These are phyloP conservation scores for Phytophthora tentaculata DNA, from an alignment of 352 stramenopile genomes.

Conservation along the genomic window DNA sequence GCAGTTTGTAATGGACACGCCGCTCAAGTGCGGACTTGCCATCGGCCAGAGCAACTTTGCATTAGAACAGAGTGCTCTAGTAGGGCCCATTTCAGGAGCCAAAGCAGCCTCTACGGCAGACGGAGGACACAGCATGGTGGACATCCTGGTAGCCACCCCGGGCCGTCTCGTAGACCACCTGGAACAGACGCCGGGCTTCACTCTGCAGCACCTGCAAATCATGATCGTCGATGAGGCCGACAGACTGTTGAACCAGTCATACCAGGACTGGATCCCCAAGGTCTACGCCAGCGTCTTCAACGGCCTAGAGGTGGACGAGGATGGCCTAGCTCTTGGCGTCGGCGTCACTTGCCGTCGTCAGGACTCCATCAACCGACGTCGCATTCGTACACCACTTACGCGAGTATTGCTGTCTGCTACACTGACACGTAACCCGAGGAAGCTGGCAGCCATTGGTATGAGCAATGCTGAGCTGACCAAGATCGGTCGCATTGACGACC, in stretches of 20 bases:
- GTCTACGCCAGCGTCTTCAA: conserved; percentile 90
- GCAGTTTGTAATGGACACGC: conserved; percentile 67
- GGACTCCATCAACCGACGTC: conserved; percentile 82
- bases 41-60: conserved; percentile 93
- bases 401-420: conserved; percentile 98
- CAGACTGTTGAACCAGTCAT: conserved; percentile 96
- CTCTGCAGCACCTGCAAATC: conserved; percentile 96
- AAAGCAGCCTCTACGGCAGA: conserved; percentile 29
- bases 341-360: conserved; percentile 71
- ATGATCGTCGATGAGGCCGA: conserved; percentile 98
- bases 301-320: conserved; percentile 57
- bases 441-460: conserved; percentile 95
- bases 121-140: conserved; percentile 86
- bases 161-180: conserved; percentile 97
- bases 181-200: conserved; percentile 97
- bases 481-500: conserved; percentile 69
- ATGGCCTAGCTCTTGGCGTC: conserved; percentile 19
- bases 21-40: conserved; percentile 90
- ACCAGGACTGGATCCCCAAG: conserved; percentile 97
- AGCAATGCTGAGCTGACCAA: conserved; percentile 95
- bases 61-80: conserved; percentile 77
- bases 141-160: conserved; percentile 98
- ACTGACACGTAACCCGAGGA: conserved; percentile 96
- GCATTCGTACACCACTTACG: conserved; percentile 89
- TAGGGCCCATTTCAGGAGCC: conserved; percentile 39